A percentile compares a stretch with the other conserved stretches of the same genome.
Conservation (phyloP, 345 rosid species). For the Carallia brachiata region DNA sequence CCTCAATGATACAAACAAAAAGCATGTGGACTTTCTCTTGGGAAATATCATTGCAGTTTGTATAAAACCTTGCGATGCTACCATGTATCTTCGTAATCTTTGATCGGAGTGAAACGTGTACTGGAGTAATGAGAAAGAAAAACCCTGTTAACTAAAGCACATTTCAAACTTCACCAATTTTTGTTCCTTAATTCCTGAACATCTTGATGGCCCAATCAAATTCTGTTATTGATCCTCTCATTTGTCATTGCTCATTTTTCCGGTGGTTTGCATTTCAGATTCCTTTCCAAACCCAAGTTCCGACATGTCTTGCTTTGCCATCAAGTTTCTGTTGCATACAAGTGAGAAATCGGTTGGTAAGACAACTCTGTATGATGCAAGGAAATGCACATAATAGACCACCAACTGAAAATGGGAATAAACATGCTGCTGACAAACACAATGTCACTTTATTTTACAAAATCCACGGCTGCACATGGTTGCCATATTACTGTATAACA, state of each 20-base stretch:
- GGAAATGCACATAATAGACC: background rate
- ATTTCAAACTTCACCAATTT: background rate
- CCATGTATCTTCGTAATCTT: background rate
- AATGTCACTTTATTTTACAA: background rate
- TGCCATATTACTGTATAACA: background rate
- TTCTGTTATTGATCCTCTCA: constrained; percentile 22
- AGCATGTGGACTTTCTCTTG: too few relatives aligned
- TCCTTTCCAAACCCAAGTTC: constrained; percentile 76
- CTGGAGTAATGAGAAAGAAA: background rate
- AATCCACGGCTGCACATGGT: background rate
- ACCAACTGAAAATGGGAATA: background rate
- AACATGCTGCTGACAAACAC: too few relatives aligned
- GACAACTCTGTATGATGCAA: background rate
- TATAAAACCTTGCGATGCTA: background rate
- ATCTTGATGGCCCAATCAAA: background rate
- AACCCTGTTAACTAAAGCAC: background rate
- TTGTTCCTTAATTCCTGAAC: background rate
- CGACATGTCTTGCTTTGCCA: constrained; percentile 86
- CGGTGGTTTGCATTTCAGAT: constrained; percentile 30
- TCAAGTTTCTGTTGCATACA: constrained; percentile 63
- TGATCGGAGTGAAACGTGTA: background rate
- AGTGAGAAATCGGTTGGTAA: background rate
- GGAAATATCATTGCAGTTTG: too few relatives aligned
- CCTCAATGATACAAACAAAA: background rate
- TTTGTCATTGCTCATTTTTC: constrained; percentile 15